Base-by-base conservation (phyloP, 192 early-diverging fungal genomes). In the Lobosporangium transversale region DNA sequence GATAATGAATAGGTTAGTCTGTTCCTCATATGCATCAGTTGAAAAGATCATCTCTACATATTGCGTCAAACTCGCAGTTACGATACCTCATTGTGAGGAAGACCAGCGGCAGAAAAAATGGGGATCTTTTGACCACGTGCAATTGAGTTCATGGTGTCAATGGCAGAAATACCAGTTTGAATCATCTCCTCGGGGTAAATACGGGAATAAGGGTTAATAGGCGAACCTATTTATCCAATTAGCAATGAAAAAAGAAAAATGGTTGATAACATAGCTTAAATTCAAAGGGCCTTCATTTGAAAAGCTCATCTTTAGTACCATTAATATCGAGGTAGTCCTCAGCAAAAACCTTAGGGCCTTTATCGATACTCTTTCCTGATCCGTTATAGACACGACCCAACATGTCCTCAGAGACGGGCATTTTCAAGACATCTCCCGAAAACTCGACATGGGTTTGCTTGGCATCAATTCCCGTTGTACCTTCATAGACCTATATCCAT, bases 171-270 rank as follows among this genome's bases (percentile, higher is more conserved):
- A 75, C 97, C 97, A 12, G 97, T 99, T 82, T 99, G 97, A 65
- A 99, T 97, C 97, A 99, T 99, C 86, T 99, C 97, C 82, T 99
- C 96, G 32, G 97, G 97, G 74, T 99, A 99, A 62, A 97, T 97
- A 80, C 97, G 92, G 44, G 94, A 96, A 86, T 87, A 99, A n/a
- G 97, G 97, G 84, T 99, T 99, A 85, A 99, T 99, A 20, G 97
- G 97, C 59, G 93, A 92, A 42, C 94, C 90, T 90, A 61, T 58
- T 24, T 45, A 12, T n/a, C 20, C 15, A 33, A 68, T 40, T n/a
- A 5, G 12, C 10, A 44, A 18, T 11, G 8, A 3, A 9, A 36
- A 45, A 45, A 24, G 2, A 21, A 31, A 40, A 14, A n/a, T 3
- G 3, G 5, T n/a, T n/a, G 0, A 43, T 42, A n/a, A 43, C n/a